Base-by-base conservation (phyloP, 2,329 filamentous ascomycete genomes). In the Botryotinia convoluta region DNA sequence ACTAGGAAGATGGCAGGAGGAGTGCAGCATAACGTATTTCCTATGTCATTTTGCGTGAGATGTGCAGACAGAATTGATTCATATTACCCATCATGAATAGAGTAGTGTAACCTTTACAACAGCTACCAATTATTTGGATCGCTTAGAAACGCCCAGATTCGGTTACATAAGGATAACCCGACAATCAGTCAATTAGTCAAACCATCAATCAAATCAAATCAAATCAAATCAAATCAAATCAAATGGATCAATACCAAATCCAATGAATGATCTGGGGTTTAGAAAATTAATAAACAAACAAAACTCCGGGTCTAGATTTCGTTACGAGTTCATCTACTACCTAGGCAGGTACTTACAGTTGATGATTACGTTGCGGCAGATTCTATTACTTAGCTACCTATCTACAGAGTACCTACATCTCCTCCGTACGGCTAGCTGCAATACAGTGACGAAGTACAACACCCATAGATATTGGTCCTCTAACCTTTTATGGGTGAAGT, bases 151-250 rank as follows among this genome's bases (percentile, higher is more conserved):
- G 65, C 48, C 35, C 35, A 32, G 18, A 22, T 26, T 68, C 48
- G 65, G 65, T 42, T 68, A 57, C 37, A 68, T 39, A 5, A 39
- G 64, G 64, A 54, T 29, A 67, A 37, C 20, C 63, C 44, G 22
- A 51, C 35, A 42, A 62, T 39, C 35, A n/a, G 20, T 45, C 18
- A 45, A 45, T 45, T 2, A 8, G 48, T 51, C 48, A 51, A 22
- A 32, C 44, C 44, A 4, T 48, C 45, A 26, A 26, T 48, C 45
- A 48, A 12, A 14, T 51, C 48, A 51, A n/a, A n/a, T 6, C 45
- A 48, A 48, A 22, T 10, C 45, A 48, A 48, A 22, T 10, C 45
- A 48, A 26, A 10, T 26, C 48, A n/a, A n/a, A 29, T 29, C 12
- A 18, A 44, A 29, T 20, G 37, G 35, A 51, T 51, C 35, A 42